Base-by-base conservation (phyloP, 2,329 filamentous ascomycete genomes). In the Penicillium freii region DNA sequence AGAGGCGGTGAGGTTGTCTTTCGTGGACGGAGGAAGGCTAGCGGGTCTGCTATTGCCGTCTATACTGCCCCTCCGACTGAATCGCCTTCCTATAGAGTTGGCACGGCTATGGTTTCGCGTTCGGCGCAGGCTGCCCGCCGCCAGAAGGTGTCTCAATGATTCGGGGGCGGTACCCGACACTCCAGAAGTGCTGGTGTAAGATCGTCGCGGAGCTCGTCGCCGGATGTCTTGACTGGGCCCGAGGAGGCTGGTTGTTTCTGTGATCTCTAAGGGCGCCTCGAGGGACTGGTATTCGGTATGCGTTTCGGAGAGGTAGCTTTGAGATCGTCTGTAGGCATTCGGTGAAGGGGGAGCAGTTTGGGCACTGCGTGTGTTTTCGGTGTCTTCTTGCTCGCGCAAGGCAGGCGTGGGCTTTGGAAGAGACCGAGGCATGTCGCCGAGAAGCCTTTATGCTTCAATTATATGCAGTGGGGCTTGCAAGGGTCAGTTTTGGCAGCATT, bases 1-100 rank as follows among this genome's bases (percentile, higher is more conserved):
- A 5, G 85, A 87, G 34, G 81, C 78, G 68, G 87, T 89, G 53
- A 76, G 54, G 5, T 61, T 68, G 66, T 71, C 67, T 81, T 83
- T 61, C 81, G 78, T 67, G 82, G 86, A 57, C 2, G 66, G 59
- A 8, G 65, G 59, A 7, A 63, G 3, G 43, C 68, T 69, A 21
- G 64, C 64, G 4, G 54, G 55, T 9, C 54, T 58, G 77, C 79
- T 56, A 64, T 70, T 63, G 90, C 78, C 52, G 8, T 55, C 51
- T 84, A 87, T 58, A 82, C 83, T 58, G 84, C 83, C 25, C 90
- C 78, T 68, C 3, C 68, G 69, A 50, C 67, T 71, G 13, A 73
- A 61, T 19, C 88, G 83, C 40, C 82, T 78, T 19, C 71, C 73
- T 56, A 78, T 77, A 0, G 82, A 84, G 56, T 77, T 78, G 7